Base-by-base conservation (phyloP, 768 basidiomycete species). In the Butyriboletus loyo region DNA sequence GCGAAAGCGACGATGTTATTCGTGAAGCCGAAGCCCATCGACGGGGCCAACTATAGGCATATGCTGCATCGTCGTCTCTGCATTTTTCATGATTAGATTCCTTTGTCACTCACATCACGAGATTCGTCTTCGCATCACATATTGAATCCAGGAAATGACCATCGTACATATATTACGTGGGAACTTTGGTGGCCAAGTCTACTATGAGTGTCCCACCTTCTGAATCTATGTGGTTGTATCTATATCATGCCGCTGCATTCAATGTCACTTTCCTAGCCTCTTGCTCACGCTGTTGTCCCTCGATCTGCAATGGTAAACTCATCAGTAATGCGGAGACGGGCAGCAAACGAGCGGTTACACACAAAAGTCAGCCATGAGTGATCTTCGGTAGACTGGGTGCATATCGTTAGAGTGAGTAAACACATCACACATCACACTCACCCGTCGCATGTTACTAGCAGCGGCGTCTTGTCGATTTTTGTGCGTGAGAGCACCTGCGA, bases 401-500 rank as follows among this genome's bases (percentile, higher is more conserved):
- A 2, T 5, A 11, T 30, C 14, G 19, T 58, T 9, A 53, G 52
- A 7, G 15, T 2, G 10, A 17, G 28, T 5, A 25, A 14, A 30
- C 2, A 24, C 13, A 5, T 3, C 5, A 22, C 2, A 24, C 1
- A 15, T 17, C 9, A 9, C 24, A 56, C 65, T 59, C 49, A 65
- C 66, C 31, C 56, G 57, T 53, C 66, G 66, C 39, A 55, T 54
- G 25, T 46, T 36, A 41, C 4, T 32, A 2, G 58, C 40, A 0
- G 75, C 75, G 4, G 71, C 68, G 10, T 75, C 75, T 15, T 72
- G 66, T 6, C 78, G 75, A 50, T 73, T 74, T 32, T 71, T 63
- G 27, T 82, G 82, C 3, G 86, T 83, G 25, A 90, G 69, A 6
- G 81, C 81, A 57, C 86, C 89, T 14, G 88, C 87, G 4, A 72